A percentile compares a stretch with the other conserved stretches of the same genome.
Evolutionary conservation across 805 yeast genomes (phyloP).

Genomic region (Candida montana): DNA sequence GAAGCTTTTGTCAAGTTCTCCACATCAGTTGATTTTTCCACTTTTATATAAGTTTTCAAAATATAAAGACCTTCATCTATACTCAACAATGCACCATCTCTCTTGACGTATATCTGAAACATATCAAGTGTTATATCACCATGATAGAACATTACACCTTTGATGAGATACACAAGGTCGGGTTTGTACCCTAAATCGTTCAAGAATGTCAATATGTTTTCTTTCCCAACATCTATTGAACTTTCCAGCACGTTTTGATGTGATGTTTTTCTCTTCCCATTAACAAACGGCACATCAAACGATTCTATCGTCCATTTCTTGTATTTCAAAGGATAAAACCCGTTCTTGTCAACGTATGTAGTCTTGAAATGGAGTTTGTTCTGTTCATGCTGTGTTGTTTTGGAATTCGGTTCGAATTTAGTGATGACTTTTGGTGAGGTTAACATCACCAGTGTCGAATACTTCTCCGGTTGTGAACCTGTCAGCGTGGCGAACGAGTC

Average conservation of each 20-base stretch:
- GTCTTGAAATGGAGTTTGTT: slow-evolving; percentile 21
- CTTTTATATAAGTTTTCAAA: slow-evolving; percentile 64
- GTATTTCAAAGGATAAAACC: slow-evolving; percentile 5
- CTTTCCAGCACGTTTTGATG: slow-evolving; percentile 66
- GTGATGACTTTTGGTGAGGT: slow-evolving; percentile 21
- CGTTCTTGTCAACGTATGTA: slow-evolving; percentile 1
- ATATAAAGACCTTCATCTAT: slow-evolving; percentile 49
- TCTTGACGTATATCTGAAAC: slow-evolving; percentile 35
- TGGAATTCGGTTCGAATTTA: slow-evolving; percentile 25
- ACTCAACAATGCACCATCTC: slow-evolving; percentile 24
- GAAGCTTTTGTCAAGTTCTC: slow-evolving; percentile 64
- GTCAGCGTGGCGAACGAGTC: slow-evolving; percentile 21
- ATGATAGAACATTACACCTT: slow-evolving; percentile 58
- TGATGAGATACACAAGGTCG: slow-evolving; percentile 54
- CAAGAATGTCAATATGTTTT: slow-evolving; percentile 31
- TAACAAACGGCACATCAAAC: slow-evolving; percentile 64
- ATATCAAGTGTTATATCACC: slow-evolving; percentile 54
- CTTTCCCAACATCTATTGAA: slow-evolving; percentile 26
- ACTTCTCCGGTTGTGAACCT: slow-evolving; percentile 14
- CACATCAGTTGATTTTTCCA: slow-evolving; percentile 67
- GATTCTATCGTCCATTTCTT: slow-evolving; percentile 56
- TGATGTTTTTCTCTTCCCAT: slow-evolving; percentile 58
- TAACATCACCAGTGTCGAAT: slow-evolving; percentile 14
- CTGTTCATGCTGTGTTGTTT: slow-evolving; percentile 24
- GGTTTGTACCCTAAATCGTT: slow-evolving; percentile 67